Base-by-base conservation (phyloP, 805 yeast genomes). In the Lipomyces japonicus region DNA sequence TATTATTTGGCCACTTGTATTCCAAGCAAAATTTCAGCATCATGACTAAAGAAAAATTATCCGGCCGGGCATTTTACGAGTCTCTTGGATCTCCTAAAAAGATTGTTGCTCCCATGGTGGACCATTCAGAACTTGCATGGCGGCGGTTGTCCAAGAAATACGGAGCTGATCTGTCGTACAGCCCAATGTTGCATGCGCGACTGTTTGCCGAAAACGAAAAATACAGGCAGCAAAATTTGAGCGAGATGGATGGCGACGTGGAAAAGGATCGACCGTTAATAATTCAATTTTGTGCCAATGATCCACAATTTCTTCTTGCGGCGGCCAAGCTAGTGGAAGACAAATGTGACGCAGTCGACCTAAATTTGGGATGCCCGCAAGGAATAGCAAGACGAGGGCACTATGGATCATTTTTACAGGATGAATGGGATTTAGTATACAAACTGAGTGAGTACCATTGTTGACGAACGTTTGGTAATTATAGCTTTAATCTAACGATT, bases 81-180 rank as follows among this genome's bases (percentile, higher is more conserved):
- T 68, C 77, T 12, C 71, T 91, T 14, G 93, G 93, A 0, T 62
- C 69, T 21, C 98, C 98, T 2, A 78, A 74, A 43, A 86, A 84
- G 57, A 82, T 93, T 23, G 93, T 93, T 19, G 98, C 97, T 2
- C 99, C 99, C 1, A 91, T 93, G 97, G 99, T 93, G 18, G 99
- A 93, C 67, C 97, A 89, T 59, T 82, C 91, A 2, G 99, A 93
- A 64, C 74, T 93, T 18, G 97, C 95, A 1, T 93, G 97, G 97
- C 75, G 99, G 57, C 76, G 86, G 16, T 71, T 93, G 14, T 85
- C 95, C 2, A 75, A 97, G 48, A 74, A 76, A 51, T 84, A 90
- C 62, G 99, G 99, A 2, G 97, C 98, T 0, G 87, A 89, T 2
- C 71, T 93, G 30, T 87, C 96, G 63, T 93, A 91, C 63, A 86